Evolutionary conservation across 179 eudicot species (phyloP), one percentile per base, ranked within the genome.

Genomic region (Camellia oleifera): DNA sequence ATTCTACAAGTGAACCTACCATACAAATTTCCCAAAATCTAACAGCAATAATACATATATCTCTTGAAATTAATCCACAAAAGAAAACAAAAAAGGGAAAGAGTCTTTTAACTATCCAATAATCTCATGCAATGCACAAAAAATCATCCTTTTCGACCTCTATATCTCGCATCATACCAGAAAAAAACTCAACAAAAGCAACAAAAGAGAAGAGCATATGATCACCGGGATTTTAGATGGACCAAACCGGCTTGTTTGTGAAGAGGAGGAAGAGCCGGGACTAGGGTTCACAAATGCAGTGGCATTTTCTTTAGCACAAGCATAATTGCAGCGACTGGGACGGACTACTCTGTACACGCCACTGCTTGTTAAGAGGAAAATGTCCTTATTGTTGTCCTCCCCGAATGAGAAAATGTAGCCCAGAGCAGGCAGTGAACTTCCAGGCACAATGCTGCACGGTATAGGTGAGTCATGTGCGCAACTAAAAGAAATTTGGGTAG

Each of bases 331-430:
- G 45, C 91, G 92, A 44, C 93, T 94, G 3, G 97, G 93, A 70
- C 84, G 91, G 61, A 83, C 95, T 8, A 91, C 81, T 82, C 98
- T 84, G 82, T 92, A 92, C n/a, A 94, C 93, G 2, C 98, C 98
- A 75, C 86, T 92, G 79, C 90, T 88, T 40, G 94, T 75, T n/a
- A 94, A 76, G 70, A 94, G 61, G 80, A 79, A 94, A 50, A 86
- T 80, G 58, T 94, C 92, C 68, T 90, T 90, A 50, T 77, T 83
- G 60, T 88, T 86, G 75, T 94, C 98, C 83, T 94, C 90, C 13
- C 92, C 98, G 13, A 85, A 94, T 26, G 97, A 91, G 80, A 88
- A 87, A 62, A 92, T 77, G 86, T 89, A 94, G 17, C 91, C 92
- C 23, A 94, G 80, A 62, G 92, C 80, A 40, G 97, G 95, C 69